These are phyloP conservation scores for Verticillium nubilum DNA, from an alignment of 2,329 filamentous ascomycete genomes.

Conservation along the genomic window DNA sequence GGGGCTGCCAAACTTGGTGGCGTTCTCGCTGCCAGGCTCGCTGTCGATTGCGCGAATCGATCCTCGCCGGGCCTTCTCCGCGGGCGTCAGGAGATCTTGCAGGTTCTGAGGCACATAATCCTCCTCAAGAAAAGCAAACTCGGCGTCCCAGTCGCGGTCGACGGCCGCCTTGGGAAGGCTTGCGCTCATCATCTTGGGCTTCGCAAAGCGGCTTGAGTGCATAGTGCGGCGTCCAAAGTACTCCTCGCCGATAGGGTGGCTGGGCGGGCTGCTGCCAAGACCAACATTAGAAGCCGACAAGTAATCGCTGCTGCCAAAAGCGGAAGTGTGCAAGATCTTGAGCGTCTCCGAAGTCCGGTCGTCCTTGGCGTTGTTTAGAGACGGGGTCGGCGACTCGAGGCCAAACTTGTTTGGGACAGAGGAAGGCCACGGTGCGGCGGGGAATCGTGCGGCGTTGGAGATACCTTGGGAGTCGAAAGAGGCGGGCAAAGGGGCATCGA, in stretches of 20 bases:
- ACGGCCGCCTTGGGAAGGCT: conserved; percentile 61
- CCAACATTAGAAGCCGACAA: conserved; percentile 42
- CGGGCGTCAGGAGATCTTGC: conserved; percentile 60
- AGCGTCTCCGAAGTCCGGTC: conserved; percentile 57
- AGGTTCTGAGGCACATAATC: conserved; percentile 76
- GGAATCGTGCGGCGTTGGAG: conserved; percentile 80
- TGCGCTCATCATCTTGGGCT: conserved; percentile 65
- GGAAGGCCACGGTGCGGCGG: conserved; percentile 74
- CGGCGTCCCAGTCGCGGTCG: conserved; percentile 58
- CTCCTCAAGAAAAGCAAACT: conserved; percentile 75
- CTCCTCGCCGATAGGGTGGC: conserved; percentile 51
- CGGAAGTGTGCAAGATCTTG: conserved; percentile 60
- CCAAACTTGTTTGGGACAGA: conserved; percentile 91
- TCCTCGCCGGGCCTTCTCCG: conserved; percentile 60
- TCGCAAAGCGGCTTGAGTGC: conserved; percentile 61
- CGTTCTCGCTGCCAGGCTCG: conserved; percentile 38
- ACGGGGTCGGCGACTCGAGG: conserved; percentile 77
- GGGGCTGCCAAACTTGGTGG: conserved; percentile 57
- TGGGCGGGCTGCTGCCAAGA: conserved; percentile 36
- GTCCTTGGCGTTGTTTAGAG: conserved; percentile 59
- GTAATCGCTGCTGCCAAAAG: conserved; percentile 62
- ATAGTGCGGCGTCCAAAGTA: conserved; percentile 67
- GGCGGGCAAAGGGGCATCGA: conserved; percentile 87
- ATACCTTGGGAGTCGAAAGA: conserved; percentile 97
- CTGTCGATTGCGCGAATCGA: conserved; percentile 53